These are phyloP conservation scores for Fusarium nodosum DNA, from an alignment of 2,329 filamentous ascomycete genomes.

Conservation along the genomic window DNA sequence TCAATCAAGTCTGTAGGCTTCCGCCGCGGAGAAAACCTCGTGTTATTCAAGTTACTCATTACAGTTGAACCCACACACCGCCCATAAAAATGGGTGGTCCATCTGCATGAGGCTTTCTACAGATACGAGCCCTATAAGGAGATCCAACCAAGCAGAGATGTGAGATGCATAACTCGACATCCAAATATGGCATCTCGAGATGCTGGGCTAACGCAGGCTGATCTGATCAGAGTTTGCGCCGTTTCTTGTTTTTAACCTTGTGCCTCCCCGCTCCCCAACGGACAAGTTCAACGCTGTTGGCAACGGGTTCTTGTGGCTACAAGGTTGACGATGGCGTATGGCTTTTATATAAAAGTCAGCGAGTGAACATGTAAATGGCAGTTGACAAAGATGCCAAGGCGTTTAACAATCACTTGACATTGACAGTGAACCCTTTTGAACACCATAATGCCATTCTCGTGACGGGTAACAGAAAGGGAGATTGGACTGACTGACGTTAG, in stretches of 20 bases:
- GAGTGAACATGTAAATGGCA: not conserved
- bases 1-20: conserved; percentile 26
- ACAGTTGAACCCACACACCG: conserved; percentile 38
- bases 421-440: conserved; percentile 4
- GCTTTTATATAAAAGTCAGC: not conserved
- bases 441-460: not conserved
- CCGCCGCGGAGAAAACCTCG: conserved; percentile 18
- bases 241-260: conserved; percentile 14
- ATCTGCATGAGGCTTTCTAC: conserved; percentile 31
- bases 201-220: conserved; percentile 17
- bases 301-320: conserved; percentile 7
- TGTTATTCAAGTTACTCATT: conserved; percentile 16
- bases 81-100: conserved; percentile 26
- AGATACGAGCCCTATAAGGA: conserved; percentile 40
- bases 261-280: conserved; percentile 19
- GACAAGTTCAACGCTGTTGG: conserved; percentile 10
- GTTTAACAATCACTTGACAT: conserved; percentile 14
- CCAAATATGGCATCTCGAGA: conserved; percentile 35
- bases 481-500: not conserved
- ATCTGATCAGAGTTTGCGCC: conserved; percentile 35
- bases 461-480: not conserved
- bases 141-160: conserved; percentile 22
- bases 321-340: conserved; percentile 4
- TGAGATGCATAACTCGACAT: conserved; percentile 10
- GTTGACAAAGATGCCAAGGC: conserved; percentile 7